A percentile compares a stretch with the other conserved stretches of the same genome.
These are phyloP conservation scores for Zopfia rhizophila DNA, from an alignment of 2,329 filamentous ascomycete genomes.

Conservation along the genomic window DNA sequence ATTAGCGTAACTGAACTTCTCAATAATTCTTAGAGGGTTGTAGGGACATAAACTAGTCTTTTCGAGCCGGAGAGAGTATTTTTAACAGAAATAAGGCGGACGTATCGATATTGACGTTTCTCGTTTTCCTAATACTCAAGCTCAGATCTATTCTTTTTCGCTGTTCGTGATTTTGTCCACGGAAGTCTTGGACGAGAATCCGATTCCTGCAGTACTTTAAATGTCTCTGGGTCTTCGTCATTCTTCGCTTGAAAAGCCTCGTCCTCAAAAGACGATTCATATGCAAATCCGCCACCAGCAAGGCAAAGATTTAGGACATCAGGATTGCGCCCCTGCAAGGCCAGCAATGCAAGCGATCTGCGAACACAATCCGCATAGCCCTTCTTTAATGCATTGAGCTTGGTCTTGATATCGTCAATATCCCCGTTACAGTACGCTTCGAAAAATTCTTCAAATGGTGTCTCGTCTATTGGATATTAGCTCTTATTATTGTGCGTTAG, in stretches of 20 bases:
- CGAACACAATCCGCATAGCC: background rate
- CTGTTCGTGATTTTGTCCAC: too few relatives aligned
- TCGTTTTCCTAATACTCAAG: too few relatives aligned
- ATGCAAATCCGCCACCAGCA: background rate
- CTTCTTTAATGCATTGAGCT: background rate
- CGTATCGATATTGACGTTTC: too few relatives aligned
- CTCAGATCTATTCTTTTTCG: too few relatives aligned
- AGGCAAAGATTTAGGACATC: constrained; percentile 4
- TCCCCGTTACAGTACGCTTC: background rate
- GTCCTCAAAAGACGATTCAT: constrained; percentile 6
- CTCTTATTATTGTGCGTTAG: too few relatives aligned
- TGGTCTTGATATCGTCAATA: background rate
- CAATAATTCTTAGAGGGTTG: too few relatives aligned
- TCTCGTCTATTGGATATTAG: constrained; percentile 4
- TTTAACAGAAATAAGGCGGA: too few relatives aligned
- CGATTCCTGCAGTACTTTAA: constrained; percentile 7
- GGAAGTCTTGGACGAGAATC: too few relatives aligned
- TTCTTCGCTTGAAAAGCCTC: constrained; percentile 6
- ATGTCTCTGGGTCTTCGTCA: constrained; percentile 3
- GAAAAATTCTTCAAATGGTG: constrained; percentile 6
- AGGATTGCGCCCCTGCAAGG: constrained; percentile 5
- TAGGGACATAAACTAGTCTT: too few relatives aligned
- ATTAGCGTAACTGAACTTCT: too few relatives aligned
- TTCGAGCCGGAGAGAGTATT: too few relatives aligned
- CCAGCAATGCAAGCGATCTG: constrained; percentile 1